Conservation (phyloP, 2,329 filamentous ascomycete genomes). For the Ustilaginoidea virens region DNA sequence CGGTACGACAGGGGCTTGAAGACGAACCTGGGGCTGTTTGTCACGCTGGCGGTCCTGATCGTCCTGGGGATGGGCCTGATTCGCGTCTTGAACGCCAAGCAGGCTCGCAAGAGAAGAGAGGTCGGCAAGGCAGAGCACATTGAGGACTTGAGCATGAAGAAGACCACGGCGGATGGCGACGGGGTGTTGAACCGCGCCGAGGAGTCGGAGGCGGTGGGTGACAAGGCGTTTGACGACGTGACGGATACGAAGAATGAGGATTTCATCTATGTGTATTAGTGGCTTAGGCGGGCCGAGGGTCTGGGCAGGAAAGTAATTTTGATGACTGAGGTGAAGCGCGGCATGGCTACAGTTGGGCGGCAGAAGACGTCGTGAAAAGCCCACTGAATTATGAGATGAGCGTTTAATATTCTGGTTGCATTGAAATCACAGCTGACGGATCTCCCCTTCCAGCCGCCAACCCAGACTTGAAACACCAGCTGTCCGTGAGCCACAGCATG, state of each 20-base stretch:
- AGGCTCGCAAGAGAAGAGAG: constrained; percentile 16
- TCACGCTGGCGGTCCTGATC: constrained; percentile 36
- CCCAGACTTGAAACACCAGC: too few relatives aligned
- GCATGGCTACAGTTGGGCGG: too few relatives aligned
- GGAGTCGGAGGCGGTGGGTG: constrained; percentile 13
- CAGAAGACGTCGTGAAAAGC: too few relatives aligned
- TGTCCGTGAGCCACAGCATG: too few relatives aligned
- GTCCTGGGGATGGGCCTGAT: constrained; percentile 18
- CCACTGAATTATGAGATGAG: too few relatives aligned
- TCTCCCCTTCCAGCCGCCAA: too few relatives aligned
- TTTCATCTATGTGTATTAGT: constrained; percentile 38
- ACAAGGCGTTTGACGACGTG: constrained; percentile 30
- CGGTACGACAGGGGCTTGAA: constrained; percentile 39
- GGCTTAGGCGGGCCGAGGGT: too few relatives aligned
- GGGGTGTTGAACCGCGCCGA: constrained; percentile 9
- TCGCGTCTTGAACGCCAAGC: constrained; percentile 35
- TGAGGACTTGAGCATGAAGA: constrained; percentile 35
- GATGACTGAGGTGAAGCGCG: too few relatives aligned
- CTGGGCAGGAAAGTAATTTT: too few relatives aligned
- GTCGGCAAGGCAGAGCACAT: constrained; percentile 28
- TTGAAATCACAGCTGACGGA: too few relatives aligned
- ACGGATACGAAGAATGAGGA: constrained; percentile 46
- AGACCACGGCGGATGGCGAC: constrained; percentile 12
- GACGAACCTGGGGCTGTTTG: constrained; percentile 44
- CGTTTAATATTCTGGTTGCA: too few relatives aligned